phyloP scores from a whole-genome alignment of 306 rosid species.

The Castanea crenata region DNA sequence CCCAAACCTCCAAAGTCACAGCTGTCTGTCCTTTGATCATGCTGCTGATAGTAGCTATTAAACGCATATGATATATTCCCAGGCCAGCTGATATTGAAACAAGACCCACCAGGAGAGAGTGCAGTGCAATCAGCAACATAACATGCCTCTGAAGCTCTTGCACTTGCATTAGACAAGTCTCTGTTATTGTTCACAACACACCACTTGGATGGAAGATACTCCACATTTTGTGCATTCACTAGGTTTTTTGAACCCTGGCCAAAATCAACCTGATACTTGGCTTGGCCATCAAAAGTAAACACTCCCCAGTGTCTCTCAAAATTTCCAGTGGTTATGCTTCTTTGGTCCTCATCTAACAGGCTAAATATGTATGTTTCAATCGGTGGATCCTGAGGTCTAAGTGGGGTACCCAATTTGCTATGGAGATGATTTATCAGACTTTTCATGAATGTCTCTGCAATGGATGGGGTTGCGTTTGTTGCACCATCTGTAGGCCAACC shows the following conservation, averaged over 20 bases:
- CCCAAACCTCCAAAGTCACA: conserved; percentile 81
- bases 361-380: conserved; percentile 60
- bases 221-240: conserved; percentile 70
- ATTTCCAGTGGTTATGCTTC: conserved; percentile 60
- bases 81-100: conserved; percentile 83
- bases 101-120: conserved; percentile 74
- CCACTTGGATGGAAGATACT: conserved; percentile 80
- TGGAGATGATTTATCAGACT: conserved; percentile 67
- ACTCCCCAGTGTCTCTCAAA: conserved; percentile 95
- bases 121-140: conserved; percentile 73
- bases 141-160: conserved; percentile 66
- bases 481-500: conserved; percentile 99
- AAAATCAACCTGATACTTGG: conserved; percentile 70
- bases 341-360: conserved; percentile 87
- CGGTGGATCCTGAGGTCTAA: conserved; percentile 59
- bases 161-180: conserved; percentile 65
- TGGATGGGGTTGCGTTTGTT: conserved; percentile 52
- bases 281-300: conserved; percentile 94
- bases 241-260: conserved; percentile 58
- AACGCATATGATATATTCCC: conserved; percentile 81
- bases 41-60: conserved; percentile 87
- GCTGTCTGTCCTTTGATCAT: conserved; percentile 70
- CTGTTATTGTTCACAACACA: conserved; percentile 87
- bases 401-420: conserved; percentile 67
- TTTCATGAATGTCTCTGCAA: conserved; percentile 74